Evolutionary conservation across 768 basidiomycete genomes (phyloP), one percentile per base, ranked within the genome.

Genomic region (Lactarius indigo): DNA sequence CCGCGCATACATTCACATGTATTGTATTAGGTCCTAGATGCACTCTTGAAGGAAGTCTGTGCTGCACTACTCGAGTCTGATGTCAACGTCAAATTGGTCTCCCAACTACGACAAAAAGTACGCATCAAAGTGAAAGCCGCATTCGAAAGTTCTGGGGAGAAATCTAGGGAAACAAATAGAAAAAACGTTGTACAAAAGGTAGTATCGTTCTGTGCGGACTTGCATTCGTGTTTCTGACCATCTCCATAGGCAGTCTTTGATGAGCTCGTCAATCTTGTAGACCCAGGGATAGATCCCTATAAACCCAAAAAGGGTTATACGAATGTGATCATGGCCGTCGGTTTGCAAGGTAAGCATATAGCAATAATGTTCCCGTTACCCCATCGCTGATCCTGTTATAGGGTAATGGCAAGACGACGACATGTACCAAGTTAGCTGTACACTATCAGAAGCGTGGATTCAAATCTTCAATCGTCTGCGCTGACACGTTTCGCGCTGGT

Each of bases 331-430:
- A 99, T 99, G 97, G 94, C 94, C 42, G 95, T 98, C 68, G 95
- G 95, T 76, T 85, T 98, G 50, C 95, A 97, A 97, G 84, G 94
- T 92, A 71, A 26, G 52, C 57, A 18, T 26, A 83, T 74, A 18
- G 56, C 33, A 57, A 64, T 30, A 60, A 7, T 17, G 5, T 23
- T 13, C 15, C 56, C 23, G 57, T 23, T 15, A 20, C 42, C 31
- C 58, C 18, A 23, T 52, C 39, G 56, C 62, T 18, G 55, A 62
- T 64, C 33, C 72, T n/a, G 57, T 44, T 55, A 37, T 72, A 96
- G 93, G 95, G 95, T 59, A 97, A 96, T 61, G 97, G 97, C 52
- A 99, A 99, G 82, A 99, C 97, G 5, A 99, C 97, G 26, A 98
- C 96, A 47, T 99, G 97, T 78, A 99, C 97, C 12, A 99, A 98